phyloP scores from a whole-genome alignment of 2,329 filamentous ascomycete genomes.

The Colletotrichum kahawae region DNA sequence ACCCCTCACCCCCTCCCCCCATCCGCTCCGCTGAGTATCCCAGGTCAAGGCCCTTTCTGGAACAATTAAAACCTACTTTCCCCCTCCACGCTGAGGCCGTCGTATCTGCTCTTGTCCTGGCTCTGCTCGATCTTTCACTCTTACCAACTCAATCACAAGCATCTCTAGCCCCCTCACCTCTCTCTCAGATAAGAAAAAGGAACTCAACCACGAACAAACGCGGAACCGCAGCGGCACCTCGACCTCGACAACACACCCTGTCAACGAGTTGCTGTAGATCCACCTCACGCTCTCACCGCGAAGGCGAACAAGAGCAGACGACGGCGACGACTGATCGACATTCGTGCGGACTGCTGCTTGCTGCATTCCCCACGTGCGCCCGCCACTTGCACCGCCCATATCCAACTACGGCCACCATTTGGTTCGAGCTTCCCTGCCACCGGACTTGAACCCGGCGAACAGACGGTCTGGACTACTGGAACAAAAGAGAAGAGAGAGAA shows the following conservation, averaged over 20 bases:
- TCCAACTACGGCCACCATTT: not conserved
- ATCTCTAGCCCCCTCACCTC: not conserved
- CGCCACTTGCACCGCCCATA: not conserved
- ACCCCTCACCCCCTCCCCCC: not conserved
- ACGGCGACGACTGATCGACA: constrained; percentile 12
- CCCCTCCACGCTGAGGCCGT: not conserved
- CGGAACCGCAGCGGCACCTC: not conserved
- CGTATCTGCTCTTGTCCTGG: not conserved
- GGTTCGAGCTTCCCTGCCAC: not conserved
- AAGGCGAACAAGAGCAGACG: not conserved
- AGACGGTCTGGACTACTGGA: not conserved
- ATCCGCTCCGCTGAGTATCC: not conserved
- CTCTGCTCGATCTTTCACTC: not conserved
- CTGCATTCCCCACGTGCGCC: constrained; percentile 15
- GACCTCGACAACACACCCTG: not conserved
- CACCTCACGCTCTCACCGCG: not conserved
- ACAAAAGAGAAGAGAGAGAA: not conserved
- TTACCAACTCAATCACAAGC: not conserved
- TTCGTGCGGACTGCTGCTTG: constrained; percentile 1
- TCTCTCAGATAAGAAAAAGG: not conserved
- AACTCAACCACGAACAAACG: not conserved
- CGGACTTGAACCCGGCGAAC: not conserved
- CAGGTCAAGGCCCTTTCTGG: constrained; percentile 3
- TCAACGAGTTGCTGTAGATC: constrained; percentile 1
- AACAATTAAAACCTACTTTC: constrained; percentile 18